phyloP scores from a whole-genome alignment of 768 basidiomycete genomes.

The Mycena albidolilacea region DNA sequence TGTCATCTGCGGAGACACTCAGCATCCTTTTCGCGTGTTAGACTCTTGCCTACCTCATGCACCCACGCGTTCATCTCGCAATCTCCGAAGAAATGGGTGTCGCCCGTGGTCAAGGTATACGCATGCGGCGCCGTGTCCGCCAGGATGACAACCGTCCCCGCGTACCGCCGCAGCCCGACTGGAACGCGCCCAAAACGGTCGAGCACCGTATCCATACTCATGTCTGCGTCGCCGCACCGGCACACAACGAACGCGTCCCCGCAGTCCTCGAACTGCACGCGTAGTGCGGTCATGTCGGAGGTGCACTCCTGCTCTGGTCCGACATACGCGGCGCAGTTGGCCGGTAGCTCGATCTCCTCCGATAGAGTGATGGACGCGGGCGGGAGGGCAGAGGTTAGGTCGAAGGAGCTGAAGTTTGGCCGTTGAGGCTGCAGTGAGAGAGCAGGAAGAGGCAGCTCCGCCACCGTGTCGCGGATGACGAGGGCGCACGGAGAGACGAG shows the following conservation, averaged over 20 bases:
- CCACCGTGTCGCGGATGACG: not conserved
- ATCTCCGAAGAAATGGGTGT: constrained; percentile 50
- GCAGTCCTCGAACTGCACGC: constrained; percentile 50
- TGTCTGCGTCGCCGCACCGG: constrained; percentile 46
- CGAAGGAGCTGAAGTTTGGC: constrained; percentile 6
- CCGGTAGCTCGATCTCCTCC: constrained; percentile 27
- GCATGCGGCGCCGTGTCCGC: constrained; percentile 35
- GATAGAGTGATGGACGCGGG: constrained; percentile 35
- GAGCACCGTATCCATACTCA: constrained; percentile 46
- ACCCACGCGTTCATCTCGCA: constrained; percentile 46
- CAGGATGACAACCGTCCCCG: constrained; percentile 43
- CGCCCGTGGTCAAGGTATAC: constrained; percentile 51
- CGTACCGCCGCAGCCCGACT: constrained; percentile 50
- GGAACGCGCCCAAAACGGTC: constrained; percentile 48
- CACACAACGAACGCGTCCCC: constrained; percentile 46
- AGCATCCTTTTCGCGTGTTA: not conserved
- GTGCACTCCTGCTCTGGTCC: constrained; percentile 40
- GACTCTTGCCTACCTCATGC: constrained; percentile 46
- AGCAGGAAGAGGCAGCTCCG: not conserved
- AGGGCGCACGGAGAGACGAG: not conserved
- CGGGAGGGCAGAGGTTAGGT: constrained; percentile 7
- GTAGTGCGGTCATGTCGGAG: constrained; percentile 42
- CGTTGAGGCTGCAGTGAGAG: not conserved
- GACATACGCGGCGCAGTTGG: constrained; percentile 37
- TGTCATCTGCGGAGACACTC: constrained; percentile 38